Percentiles rank a stretch among this genome's conserved stretches.
These are phyloP conservation scores for Aspergillus leporis DNA, from an alignment of 495 filamentous ascomycete genomes.

Conservation along the genomic window DNA sequence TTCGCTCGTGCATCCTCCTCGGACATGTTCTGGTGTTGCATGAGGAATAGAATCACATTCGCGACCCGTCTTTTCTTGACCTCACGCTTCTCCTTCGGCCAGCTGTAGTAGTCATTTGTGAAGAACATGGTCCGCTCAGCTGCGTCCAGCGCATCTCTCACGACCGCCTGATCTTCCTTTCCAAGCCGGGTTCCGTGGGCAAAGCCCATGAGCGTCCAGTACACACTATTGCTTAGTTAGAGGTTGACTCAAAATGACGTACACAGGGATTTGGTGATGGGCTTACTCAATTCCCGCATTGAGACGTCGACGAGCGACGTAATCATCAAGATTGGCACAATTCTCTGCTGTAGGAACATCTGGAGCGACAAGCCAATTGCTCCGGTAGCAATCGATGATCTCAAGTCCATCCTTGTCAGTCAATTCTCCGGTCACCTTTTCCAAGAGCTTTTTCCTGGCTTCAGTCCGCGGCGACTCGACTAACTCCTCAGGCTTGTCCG, in stretches of 20 bases:
- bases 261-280: background rate
- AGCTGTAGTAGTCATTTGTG: constrained; percentile 23
- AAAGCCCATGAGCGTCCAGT: constrained; percentile 18
- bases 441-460: constrained; percentile 13
- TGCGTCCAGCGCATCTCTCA: constrained; percentile 12
- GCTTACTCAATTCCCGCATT: constrained; percentile 19
- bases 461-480: constrained; percentile 13
- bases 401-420: constrained; percentile 18
- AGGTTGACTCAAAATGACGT: background rate
- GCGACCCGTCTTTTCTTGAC: constrained; percentile 12
- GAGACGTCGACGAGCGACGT: constrained; percentile 10
- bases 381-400: constrained; percentile 20
- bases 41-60: constrained; percentile 18
- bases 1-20: constrained; percentile 13
- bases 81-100: constrained; percentile 14
- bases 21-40: constrained; percentile 17
- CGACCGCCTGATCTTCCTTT: constrained; percentile 19
- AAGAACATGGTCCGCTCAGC: constrained; percentile 21
- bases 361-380: constrained; percentile 15
- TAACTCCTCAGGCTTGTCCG: constrained; percentile 9
- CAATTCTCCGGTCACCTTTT: constrained; percentile 15
- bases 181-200: constrained; percentile 14
- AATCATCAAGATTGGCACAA: constrained; percentile 18
- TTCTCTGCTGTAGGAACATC: constrained; percentile 15
- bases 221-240: constrained; percentile 6